Evolutionary conservation across 2,329 filamentous ascomycete genomes (phyloP).

Genomic region (Penicillium sp.): DNA sequence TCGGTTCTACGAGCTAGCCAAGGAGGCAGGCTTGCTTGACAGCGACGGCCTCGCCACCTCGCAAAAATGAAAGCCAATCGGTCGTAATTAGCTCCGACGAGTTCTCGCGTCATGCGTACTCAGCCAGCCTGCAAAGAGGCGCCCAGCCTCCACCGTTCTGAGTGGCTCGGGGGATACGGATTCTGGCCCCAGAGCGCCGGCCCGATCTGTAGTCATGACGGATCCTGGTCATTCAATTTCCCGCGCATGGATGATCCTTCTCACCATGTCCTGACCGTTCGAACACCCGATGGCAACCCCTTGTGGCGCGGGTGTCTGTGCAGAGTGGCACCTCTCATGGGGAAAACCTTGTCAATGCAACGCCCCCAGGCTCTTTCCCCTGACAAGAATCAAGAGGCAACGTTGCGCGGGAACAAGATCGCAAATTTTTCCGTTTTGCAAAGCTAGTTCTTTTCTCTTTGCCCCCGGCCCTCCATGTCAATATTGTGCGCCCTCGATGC

Average conservation of each 20-base stretch:
- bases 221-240: slow-evolving; percentile 14
- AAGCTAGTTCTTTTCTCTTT: background rate
- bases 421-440: background rate
- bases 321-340: slow-evolving; percentile 15
- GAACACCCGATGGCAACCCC: slow-evolving; percentile 1
- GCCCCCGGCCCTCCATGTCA: background rate
- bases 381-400: slow-evolving; percentile 6
- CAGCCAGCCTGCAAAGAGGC: slow-evolving; percentile 11
- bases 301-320: slow-evolving; percentile 19
- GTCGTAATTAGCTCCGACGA: slow-evolving; percentile 7
- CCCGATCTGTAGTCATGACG: slow-evolving; percentile 12
- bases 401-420: slow-evolving; percentile 1
- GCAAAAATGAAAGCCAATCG: slow-evolving; percentile 12
- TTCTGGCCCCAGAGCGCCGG: slow-evolving; percentile 5
- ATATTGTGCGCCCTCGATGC: slow-evolving; percentile 5
- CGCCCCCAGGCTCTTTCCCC: slow-evolving; percentile 2
- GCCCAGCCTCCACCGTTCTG: slow-evolving; percentile 9
- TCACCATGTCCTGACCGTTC: slow-evolving; percentile 8
- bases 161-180: slow-evolving; percentile 20
- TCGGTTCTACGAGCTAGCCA: slow-evolving; percentile 84
- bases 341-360: slow-evolving; percentile 13
- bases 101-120: slow-evolving; percentile 5
- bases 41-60: slow-evolving; percentile 35
- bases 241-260: slow-evolving; percentile 14
- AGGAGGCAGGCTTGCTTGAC: slow-evolving; percentile 75